A percentile compares a stretch with the other conserved stretches of the same genome.
Evolutionary conservation across 2,329 filamentous ascomycete species (phyloP).

Genomic region (Paecilomyces dactylethromorphus): DNA sequence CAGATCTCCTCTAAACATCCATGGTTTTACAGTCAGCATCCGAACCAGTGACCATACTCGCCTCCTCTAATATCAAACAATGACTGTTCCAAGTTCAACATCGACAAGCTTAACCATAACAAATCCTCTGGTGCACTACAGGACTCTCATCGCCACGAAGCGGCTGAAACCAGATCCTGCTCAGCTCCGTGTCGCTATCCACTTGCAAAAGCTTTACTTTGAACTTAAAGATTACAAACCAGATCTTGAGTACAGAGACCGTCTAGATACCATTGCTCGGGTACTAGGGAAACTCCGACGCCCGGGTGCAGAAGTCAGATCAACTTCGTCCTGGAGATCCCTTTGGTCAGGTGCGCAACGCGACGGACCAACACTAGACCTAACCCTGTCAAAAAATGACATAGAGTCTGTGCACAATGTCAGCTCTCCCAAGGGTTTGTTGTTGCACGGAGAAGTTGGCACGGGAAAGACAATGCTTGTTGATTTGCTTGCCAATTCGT

Average conservation of each 20-base stretch:
- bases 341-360: conserved; percentile 11
- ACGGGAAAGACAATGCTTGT: conserved; percentile 83
- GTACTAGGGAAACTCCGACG: conserved; percentile 50
- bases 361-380: conserved; percentile 46
- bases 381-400: conserved; percentile 62
- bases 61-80: neutral
- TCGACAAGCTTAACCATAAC: neutral
- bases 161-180: conserved; percentile 60
- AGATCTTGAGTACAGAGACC: conserved; percentile 59
- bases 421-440: conserved; percentile 65
- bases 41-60: neutral
- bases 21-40: neutral
- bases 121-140: conserved; percentile 72
- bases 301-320: neutral
- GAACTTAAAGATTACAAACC: conserved; percentile 74
- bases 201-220: conserved; percentile 70
- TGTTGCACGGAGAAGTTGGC: conserved; percentile 75
- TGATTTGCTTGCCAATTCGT: conserved; percentile 69
- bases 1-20: neutral
- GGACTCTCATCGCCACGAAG: conserved; percentile 61
- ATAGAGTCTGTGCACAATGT: conserved; percentile 66
- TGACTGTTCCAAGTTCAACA: neutral
- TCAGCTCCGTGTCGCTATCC: conserved; percentile 54
- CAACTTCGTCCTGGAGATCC: neutral
- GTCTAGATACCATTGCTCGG: conserved; percentile 55